A percentile compares a stretch with the other conserved stretches of the same genome.
Evolutionary conservation across 176 grass and related monocot species (phyloP).

Genomic region (Juncus effusus): DNA sequence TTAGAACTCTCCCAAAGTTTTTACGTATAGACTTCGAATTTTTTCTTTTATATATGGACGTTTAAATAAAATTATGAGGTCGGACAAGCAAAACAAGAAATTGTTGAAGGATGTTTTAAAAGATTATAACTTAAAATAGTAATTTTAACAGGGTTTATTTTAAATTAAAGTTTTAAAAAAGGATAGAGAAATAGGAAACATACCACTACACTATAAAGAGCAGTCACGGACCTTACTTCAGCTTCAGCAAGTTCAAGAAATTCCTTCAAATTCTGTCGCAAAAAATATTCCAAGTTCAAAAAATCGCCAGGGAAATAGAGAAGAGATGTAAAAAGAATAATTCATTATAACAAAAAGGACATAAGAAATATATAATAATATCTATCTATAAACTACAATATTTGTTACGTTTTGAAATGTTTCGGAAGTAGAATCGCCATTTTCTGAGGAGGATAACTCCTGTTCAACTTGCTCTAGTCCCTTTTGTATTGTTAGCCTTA

Average conservation of each 20-base stretch:
- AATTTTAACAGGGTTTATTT: no score
- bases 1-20: no score
- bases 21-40: no score
- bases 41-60: no score
- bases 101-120: no score
- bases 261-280: slow-evolving; percentile 70
- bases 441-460: slow-evolving; percentile 68
- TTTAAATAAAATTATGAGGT: no score
- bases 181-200: slow-evolving; percentile 20
- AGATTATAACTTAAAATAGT: no score
- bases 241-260: slow-evolving; percentile 79
- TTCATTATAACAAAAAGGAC: background rate
- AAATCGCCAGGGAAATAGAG: background rate
- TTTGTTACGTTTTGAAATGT: slow-evolving; percentile 66
- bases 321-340: background rate
- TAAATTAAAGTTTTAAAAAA: no score
- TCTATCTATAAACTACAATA: background rate
- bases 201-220: slow-evolving; percentile 78
- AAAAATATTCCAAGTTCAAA: slow-evolving; percentile 5
- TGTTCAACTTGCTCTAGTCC: slow-evolving; percentile 83
- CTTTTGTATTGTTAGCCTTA: slow-evolving; percentile 85
- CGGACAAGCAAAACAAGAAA: no score
- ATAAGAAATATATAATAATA: background rate
- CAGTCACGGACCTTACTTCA: slow-evolving; percentile 81
- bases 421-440: slow-evolving; percentile 59